These are phyloP conservation scores for Saccharum spontaneum DNA, from an alignment of 176 grass and related monocot genomes.

Conservation along the genomic window DNA sequence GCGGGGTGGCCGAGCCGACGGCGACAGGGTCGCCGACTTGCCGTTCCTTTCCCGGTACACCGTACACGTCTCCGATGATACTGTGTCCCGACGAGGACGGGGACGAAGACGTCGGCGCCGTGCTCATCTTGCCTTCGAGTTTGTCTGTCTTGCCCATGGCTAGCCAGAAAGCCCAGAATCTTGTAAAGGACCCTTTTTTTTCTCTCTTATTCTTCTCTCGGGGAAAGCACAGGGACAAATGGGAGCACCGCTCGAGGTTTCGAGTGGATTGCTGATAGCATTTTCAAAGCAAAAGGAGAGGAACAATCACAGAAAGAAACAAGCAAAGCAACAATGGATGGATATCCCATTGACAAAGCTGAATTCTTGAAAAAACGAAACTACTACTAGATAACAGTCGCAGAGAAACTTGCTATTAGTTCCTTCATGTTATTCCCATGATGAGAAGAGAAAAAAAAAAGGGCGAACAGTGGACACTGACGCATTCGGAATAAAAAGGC, in stretches of 20 bases:
- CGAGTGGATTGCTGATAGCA: slow-evolving; percentile 7
- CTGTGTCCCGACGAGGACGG: not conserved
- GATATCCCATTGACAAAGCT: not conserved
- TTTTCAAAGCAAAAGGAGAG: not conserved
- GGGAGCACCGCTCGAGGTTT: slow-evolving; percentile 37
- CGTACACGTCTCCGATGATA: not conserved
- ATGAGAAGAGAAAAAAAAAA: not conserved
- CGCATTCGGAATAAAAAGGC: slow-evolving; percentile 29
- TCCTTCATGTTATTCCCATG: slow-evolving; percentile 44
- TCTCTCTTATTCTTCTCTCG: too few species aligned
- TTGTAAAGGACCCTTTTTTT: not conserved
- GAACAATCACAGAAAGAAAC: slow-evolving; percentile 6
- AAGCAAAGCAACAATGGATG: not conserved
- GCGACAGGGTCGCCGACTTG: not conserved
- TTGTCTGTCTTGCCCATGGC: not conserved
- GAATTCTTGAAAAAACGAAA: not conserved
- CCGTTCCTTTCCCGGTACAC: slow-evolving; percentile 24
- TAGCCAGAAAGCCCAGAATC: not conserved
- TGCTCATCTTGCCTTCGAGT: slow-evolving; percentile 3
- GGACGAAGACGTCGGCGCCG: not conserved
- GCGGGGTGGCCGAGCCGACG: not conserved
- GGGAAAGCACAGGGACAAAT: slow-evolving; percentile 9
- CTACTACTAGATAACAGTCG: not conserved
- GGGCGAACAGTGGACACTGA: slow-evolving; percentile 56
- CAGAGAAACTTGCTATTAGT: slow-evolving; percentile 24